These are phyloP conservation scores for Populus ilicifolia DNA, from an alignment of 345 rosid species.

Conservation along the genomic window DNA sequence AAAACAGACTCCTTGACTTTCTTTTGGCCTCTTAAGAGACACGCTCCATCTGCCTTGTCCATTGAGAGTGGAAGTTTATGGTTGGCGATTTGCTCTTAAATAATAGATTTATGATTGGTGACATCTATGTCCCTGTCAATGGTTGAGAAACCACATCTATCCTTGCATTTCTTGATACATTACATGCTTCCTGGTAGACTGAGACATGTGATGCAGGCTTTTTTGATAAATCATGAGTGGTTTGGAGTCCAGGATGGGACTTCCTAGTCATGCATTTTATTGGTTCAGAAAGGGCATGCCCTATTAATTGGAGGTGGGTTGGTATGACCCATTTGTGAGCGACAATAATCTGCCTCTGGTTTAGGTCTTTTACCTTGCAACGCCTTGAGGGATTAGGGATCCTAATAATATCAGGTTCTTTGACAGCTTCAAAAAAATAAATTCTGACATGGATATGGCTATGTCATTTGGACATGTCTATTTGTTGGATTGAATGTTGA, in stretches of 20 bases:
- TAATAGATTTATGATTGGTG: background rate
- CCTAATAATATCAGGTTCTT: background rate
- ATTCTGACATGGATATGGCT: background rate
- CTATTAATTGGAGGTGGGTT: background rate
- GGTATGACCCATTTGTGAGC: background rate
- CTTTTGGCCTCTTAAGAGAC: background rate
- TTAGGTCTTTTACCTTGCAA: background rate
- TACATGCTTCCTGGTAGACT: background rate
- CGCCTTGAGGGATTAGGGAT: background rate
- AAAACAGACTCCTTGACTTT: background rate
- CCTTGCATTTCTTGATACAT: background rate
- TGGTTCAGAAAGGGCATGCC: background rate
- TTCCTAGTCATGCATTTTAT: background rate
- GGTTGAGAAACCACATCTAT: background rate
- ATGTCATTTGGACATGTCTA: background rate
- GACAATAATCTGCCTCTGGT: background rate
- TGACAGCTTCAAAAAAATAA: background rate
- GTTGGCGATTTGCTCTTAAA: background rate
- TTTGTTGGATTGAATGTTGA: slow-evolving; percentile 10
- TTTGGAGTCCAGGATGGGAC: background rate
- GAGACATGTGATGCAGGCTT: background rate
- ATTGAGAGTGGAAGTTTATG: background rate
- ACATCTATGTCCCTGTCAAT: background rate
- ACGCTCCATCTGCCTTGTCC: background rate
- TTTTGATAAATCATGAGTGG: background rate